Conservation (phyloP, 345 rosid genomes). For the Lepidium sativum region DNA sequence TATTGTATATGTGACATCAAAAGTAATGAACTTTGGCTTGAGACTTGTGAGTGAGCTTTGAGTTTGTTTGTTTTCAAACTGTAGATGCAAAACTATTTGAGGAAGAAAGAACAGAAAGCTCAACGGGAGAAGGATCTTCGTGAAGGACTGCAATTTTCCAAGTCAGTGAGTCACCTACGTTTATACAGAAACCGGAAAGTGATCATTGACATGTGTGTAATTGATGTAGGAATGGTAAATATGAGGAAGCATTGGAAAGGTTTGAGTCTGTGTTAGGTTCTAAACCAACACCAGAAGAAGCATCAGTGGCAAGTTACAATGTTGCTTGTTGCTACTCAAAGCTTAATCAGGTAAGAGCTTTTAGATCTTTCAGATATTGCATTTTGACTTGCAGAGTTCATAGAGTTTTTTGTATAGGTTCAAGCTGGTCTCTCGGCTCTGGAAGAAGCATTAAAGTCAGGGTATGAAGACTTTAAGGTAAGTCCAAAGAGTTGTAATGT, state of each 20-base stretch:
- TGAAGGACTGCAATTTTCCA: slow-evolving; percentile 70
- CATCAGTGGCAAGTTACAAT: slow-evolving; percentile 84
- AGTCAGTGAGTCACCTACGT: slow-evolving; percentile 17
- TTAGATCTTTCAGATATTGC: not conserved
- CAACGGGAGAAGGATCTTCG: slow-evolving; percentile 72
- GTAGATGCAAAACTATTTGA: slow-evolving; percentile 76
- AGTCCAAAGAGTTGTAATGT: not conserved
- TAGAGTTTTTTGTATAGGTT: slow-evolving; percentile 32
- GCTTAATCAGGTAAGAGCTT: slow-evolving; percentile 61
- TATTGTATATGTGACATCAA: not conserved
- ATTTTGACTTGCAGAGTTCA: not conserved
- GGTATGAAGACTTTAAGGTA: slow-evolving; percentile 93
- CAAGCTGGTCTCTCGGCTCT: slow-evolving; percentile 91
- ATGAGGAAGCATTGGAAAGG: slow-evolving; percentile 76
- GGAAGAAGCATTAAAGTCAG: slow-evolving; percentile 74
- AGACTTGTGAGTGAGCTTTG: not conserved
- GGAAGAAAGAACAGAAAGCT: slow-evolving; percentile 69
- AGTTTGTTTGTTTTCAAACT: not conserved
- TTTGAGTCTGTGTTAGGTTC: slow-evolving; percentile 96
- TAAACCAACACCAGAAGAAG: slow-evolving; percentile 64
- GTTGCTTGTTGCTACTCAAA: slow-evolving; percentile 92
- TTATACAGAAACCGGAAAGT: not conserved
- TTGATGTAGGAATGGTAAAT: slow-evolving; percentile 55
- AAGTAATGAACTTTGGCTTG: slow-evolving; percentile 5
- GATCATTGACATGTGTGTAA: not conserved